These are phyloP conservation scores for Candida koratica DNA, from an alignment of 805 yeast species.

Conservation along the genomic window DNA sequence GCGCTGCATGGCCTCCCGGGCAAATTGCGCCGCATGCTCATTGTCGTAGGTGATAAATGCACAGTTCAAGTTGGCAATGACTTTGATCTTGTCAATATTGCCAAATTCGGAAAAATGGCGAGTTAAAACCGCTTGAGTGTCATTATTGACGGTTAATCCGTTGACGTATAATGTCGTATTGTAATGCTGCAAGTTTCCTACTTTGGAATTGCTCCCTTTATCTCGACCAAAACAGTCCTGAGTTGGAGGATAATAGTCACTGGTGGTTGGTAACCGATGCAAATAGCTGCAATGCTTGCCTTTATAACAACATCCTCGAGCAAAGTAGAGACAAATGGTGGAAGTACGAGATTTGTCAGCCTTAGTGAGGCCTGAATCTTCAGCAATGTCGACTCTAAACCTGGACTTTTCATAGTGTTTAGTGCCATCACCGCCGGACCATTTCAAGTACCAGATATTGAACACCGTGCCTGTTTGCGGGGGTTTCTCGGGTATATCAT, in stretches of 20 bases:
- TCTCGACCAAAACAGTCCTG: slow-evolving; percentile 93
- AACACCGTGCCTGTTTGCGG: slow-evolving; percentile 77
- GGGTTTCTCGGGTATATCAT: slow-evolving; percentile 56
- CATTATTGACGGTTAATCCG: slow-evolving; percentile 41
- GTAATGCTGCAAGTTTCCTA: slow-evolving; percentile 69
- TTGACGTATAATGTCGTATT: slow-evolving; percentile 80
- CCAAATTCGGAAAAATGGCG: slow-evolving; percentile 72
- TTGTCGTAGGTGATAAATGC: slow-evolving; percentile 72
- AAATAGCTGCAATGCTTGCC: slow-evolving; percentile 74
- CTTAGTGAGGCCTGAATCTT: slow-evolving; percentile 72
- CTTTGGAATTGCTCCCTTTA: slow-evolving; percentile 70
- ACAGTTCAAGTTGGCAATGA: slow-evolving; percentile 57
- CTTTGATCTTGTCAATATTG: slow-evolving; percentile 60
- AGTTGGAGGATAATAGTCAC: slow-evolving; percentile 57
- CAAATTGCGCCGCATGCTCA: slow-evolving; percentile 85
- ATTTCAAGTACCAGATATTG: slow-evolving; percentile 84
- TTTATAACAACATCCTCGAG: slow-evolving; percentile 80
- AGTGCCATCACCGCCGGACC: slow-evolving; percentile 73
- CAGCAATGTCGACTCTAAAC: slow-evolving; percentile 52
- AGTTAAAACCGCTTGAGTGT: slow-evolving; percentile 31
- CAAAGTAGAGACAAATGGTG: slow-evolving; percentile 74
- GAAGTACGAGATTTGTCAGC: slow-evolving; percentile 46
- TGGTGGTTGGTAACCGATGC: slow-evolving; percentile 67
- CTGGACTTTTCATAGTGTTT: slow-evolving; percentile 47
- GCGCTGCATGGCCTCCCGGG: slow-evolving; percentile 89